phyloP scores from a whole-genome alignment of 331 rosid genomes.

The Saraca asoca region DNA sequence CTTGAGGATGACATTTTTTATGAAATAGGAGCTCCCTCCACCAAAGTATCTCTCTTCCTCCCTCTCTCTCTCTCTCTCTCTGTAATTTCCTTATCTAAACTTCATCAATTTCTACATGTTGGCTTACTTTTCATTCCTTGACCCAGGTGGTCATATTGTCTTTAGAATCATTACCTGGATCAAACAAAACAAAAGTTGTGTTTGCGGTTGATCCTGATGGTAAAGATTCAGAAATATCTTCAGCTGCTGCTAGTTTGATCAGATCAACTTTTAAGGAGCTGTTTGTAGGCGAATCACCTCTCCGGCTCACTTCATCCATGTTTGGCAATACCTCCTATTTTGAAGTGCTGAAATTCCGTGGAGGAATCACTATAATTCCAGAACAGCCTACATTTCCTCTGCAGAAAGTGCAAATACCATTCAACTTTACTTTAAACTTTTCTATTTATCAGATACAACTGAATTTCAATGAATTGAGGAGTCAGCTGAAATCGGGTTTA shows the following conservation, averaged over 20 bases:
- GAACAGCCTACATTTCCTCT: conserved; percentile 70
- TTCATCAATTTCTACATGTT: conserved; percentile 26
- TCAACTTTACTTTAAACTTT: conserved; percentile 77
- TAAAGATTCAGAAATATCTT: conserved; percentile 48
- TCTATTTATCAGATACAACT: conserved; percentile 68
- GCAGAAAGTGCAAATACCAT: conserved; percentile 61
- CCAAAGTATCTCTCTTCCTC: conserved; percentile 46
- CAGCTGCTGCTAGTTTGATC: conserved; percentile 59
- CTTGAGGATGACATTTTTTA: conserved; percentile 62
- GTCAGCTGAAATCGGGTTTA: conserved; percentile 75
- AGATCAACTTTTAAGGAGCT: conserved; percentile 45
- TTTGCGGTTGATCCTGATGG: conserved; percentile 64
- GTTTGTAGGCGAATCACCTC: conserved; percentile 43
- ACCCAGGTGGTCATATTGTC: conserved; percentile 68
- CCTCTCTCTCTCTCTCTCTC: neutral
- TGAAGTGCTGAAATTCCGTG: conserved; percentile 78
- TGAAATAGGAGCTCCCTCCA: conserved; percentile 57
- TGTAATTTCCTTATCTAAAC: conserved; percentile 19
- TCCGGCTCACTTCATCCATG: conserved; percentile 59
- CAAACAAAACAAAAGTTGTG: conserved; percentile 68
- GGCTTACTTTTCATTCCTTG: conserved; percentile 27
- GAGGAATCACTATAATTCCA: conserved; percentile 78
- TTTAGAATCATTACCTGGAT: conserved; percentile 49
- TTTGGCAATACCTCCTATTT: conserved; percentile 61
- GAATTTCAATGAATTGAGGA: conserved; percentile 57